Conservation (phyloP, 371 early-diverging fungal species). For the Circinella minor region DNA sequence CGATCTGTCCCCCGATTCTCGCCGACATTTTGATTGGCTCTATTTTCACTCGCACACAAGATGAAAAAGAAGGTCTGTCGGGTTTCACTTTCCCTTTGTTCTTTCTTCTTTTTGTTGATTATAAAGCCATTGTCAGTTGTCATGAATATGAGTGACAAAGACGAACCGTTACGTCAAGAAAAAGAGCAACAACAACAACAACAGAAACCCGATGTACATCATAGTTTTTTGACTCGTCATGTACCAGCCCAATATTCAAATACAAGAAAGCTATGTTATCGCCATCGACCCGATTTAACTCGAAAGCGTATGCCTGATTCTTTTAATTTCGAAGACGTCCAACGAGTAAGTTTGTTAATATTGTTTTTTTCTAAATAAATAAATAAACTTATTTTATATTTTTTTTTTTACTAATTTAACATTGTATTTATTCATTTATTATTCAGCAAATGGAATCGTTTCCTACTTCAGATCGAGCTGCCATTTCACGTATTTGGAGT, state of each 20-base stretch:
- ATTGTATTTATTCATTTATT: not conserved
- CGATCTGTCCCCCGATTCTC: too few species aligned
- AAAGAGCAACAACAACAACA: not conserved
- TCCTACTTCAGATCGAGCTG: slow-evolving; percentile 48
- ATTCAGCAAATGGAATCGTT: slow-evolving; percentile 55
- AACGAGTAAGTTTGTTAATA: slow-evolving; percentile 12
- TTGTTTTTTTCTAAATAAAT: not conserved
- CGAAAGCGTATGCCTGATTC: slow-evolving; percentile 31
- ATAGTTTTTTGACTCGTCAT: slow-evolving; percentile 46
- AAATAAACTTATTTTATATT: too few species aligned
- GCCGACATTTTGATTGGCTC: too few species aligned
- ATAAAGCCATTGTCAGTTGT: not conserved
- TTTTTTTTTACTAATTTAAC: too few species aligned
- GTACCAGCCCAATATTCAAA: slow-evolving; percentile 46
- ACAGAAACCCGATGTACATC: slow-evolving; percentile 16
- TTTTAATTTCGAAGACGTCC: slow-evolving; percentile 23
- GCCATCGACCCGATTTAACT: slow-evolving; percentile 36
- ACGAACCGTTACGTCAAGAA: slow-evolving; percentile 12
- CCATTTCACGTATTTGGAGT: slow-evolving; percentile 65
- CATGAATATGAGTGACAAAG: slow-evolving; percentile 15
- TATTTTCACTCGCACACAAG: too few species aligned
- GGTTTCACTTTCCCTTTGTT: not conserved
- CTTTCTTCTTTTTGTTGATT: not conserved
- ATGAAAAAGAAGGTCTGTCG: too few species aligned
- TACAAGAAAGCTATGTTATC: slow-evolving; percentile 31